Percentiles rank a stretch among this genome's conserved stretches.
These are phyloP conservation scores for Lachancea thermotolerans DNA, from an alignment of 805 yeast genomes.

Conservation along the genomic window DNA sequence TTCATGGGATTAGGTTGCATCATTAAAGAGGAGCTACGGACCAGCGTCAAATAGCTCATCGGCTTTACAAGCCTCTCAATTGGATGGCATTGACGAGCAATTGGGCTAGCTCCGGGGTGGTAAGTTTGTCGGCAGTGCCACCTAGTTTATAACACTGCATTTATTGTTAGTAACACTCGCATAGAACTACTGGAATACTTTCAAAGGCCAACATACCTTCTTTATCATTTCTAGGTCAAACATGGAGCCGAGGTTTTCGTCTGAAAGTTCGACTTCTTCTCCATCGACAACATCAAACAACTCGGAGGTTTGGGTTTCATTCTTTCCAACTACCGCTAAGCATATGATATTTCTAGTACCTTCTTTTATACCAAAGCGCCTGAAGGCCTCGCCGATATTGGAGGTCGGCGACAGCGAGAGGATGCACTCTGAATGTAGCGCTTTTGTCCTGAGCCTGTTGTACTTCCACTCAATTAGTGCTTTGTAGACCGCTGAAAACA, in stretches of 20 bases:
- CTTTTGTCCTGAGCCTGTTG: constrained; percentile 50
- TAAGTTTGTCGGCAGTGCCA: constrained; percentile 16
- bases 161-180: constrained; percentile 1
- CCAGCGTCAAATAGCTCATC: not conserved
- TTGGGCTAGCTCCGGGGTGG: constrained; percentile 31
- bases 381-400: constrained; percentile 61
- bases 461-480: constrained; percentile 46
- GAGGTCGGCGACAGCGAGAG: constrained; percentile 63
- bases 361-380: constrained; percentile 60
- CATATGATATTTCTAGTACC: constrained; percentile 41
- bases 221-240: constrained; percentile 33
- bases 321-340: constrained; percentile 38
- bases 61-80: constrained; percentile 35
- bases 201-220: constrained; percentile 21
- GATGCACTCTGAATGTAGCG: constrained; percentile 65
- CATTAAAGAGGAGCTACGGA: constrained; percentile 50
- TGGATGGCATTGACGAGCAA: constrained; percentile 43
- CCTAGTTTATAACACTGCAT: constrained; percentile 27
- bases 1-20: constrained; percentile 84
- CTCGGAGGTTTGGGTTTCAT: constrained; percentile 13
- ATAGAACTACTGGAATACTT: not conserved
- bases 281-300: constrained; percentile 30
- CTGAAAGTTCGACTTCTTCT: constrained; percentile 29
- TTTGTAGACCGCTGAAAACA: constrained; percentile 53
- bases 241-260: constrained; percentile 26